Conservation (phyloP, 306 rosid genomes). For the Cicer yamashitae region DNA sequence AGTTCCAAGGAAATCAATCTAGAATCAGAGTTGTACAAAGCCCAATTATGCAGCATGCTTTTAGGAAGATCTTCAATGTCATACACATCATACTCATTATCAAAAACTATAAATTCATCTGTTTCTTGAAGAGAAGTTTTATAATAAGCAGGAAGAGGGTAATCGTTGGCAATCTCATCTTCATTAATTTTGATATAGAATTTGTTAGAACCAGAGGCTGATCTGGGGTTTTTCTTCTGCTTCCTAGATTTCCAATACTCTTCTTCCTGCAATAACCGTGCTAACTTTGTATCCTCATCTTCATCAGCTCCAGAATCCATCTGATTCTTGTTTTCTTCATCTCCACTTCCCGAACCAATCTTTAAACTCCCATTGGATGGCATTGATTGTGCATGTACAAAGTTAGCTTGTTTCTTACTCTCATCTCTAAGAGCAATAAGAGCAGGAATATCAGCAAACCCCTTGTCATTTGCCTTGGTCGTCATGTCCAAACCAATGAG, state of each 20-base stretch:
- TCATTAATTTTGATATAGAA: constrained; percentile 89
- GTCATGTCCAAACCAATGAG: constrained; percentile 78
- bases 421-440: constrained; percentile 74
- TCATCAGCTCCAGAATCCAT: constrained; percentile 53
- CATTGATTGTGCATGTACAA: constrained; percentile 45
- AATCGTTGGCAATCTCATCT: constrained; percentile 94
- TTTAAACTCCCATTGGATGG: constrained; percentile 57
- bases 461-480: constrained; percentile 62
- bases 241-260: constrained; percentile 77
- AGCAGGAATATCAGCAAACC: constrained; percentile 68
- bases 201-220: constrained; percentile 51
- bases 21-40: constrained; percentile 83
- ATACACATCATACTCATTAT: constrained; percentile 57
- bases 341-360: constrained; percentile 55
- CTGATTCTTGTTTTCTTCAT: constrained; percentile 46
- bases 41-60: constrained; percentile 90
- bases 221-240: constrained; percentile 63
- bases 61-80: constrained; percentile 76
- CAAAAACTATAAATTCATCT: constrained; percentile 75
- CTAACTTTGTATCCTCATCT: constrained; percentile 79
- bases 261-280: constrained; percentile 87
- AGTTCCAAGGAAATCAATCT: constrained; percentile 92
- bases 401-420: constrained; percentile 54
- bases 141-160: constrained; percentile 91
- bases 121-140: constrained; percentile 72